Conservation (phyloP, 768 basidiomycete genomes). For the Leccinum subgranulosum region DNA sequence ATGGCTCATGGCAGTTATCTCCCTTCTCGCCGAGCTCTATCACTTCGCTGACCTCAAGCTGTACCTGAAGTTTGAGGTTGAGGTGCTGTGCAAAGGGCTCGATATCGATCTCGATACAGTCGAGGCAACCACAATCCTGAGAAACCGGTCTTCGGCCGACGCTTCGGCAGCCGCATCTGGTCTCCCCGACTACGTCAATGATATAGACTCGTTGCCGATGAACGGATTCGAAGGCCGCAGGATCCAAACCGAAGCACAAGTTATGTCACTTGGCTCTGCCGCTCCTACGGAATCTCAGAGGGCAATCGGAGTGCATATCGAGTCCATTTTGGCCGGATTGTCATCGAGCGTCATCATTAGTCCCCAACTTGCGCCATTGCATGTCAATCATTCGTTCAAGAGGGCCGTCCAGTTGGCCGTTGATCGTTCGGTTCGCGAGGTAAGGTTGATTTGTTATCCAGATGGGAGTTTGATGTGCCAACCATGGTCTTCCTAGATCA, state of each 20-base stretch:
- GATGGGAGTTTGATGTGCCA: not conserved
- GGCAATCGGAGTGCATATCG: constrained; percentile 72
- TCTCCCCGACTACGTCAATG: constrained; percentile 75
- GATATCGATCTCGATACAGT: constrained; percentile 83
- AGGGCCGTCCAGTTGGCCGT: constrained; percentile 87
- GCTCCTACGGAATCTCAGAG: constrained; percentile 64
- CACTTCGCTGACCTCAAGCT: constrained; percentile 94
- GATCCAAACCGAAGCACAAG: constrained; percentile 52
- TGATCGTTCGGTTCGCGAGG: constrained; percentile 93
- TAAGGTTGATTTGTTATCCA: constrained; percentile 29
- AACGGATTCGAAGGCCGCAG: constrained; percentile 60
- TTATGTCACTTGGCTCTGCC: constrained; percentile 57
- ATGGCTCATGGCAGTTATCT: constrained; percentile 95
- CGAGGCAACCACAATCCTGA: constrained; percentile 79
- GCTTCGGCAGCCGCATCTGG: constrained; percentile 47
- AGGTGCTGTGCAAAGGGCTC: constrained; percentile 90
- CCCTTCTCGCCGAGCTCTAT: constrained; percentile 92
- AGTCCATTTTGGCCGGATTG: constrained; percentile 70
- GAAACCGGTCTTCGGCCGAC: constrained; percentile 69
- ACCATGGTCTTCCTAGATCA: constrained; percentile 54
- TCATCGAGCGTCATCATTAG: constrained; percentile 74
- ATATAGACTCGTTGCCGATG: constrained; percentile 78
- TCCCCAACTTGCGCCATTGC: constrained; percentile 69
- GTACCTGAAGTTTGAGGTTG: constrained; percentile 98
- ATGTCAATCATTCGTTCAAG: constrained; percentile 81